These are phyloP conservation scores for Trichomonas vaginalis DNA, from an alignment of 208 protist genomes.

Conservation along the genomic window DNA sequence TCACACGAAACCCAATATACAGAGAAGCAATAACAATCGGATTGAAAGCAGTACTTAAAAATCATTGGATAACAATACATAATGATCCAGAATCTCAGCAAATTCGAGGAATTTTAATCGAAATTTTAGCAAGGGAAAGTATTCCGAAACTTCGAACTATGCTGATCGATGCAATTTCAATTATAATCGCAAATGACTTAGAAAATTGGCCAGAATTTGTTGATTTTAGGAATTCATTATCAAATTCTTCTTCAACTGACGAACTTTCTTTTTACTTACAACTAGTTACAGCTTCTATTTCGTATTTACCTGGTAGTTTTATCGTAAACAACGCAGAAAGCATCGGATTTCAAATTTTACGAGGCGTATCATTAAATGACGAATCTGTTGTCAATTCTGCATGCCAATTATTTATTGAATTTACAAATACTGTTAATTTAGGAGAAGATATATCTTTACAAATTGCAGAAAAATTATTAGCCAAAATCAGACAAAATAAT, in stretches of 20 bases:
- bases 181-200: not conserved
- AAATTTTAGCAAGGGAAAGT: not conserved
- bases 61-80: not conserved
- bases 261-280: not conserved
- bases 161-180: not conserved
- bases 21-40: not conserved
- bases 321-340: not conserved
- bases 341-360: not conserved
- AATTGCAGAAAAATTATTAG: too few relatives aligned
- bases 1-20: not conserved
- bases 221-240: not conserved
- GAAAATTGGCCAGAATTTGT: not conserved
- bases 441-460: not conserved
- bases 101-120: not conserved
- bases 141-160: not conserved
- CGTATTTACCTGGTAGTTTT: not conserved
- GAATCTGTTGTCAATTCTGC: not conserved
- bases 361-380: not conserved
- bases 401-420: not conserved
- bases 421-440: not conserved
- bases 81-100: not conserved
- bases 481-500: too few relatives aligned
- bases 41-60: not conserved
- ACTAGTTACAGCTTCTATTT: not conserved
- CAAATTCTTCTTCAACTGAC: too few relatives aligned